Conservation (phyloP, 208 protist genomes). For the Crithidia thermophila region DNA sequence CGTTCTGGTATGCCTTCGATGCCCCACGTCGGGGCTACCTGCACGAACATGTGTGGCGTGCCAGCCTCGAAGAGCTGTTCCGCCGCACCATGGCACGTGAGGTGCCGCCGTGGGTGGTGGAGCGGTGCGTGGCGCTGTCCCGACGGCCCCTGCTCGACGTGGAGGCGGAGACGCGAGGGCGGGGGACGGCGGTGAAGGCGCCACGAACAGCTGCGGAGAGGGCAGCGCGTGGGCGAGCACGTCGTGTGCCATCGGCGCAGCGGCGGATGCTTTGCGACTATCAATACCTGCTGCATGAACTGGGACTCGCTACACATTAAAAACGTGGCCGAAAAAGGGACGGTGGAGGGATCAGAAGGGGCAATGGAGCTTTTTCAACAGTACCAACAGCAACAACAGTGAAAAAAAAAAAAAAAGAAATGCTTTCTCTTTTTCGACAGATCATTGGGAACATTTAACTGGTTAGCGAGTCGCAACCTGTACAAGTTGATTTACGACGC, state of each 20-base stretch:
- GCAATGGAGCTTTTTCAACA: no score
- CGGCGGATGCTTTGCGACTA: constrained; percentile 53
- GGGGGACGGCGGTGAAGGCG: neutral
- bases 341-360: no score
- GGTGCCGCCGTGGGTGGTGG: constrained; percentile 49
- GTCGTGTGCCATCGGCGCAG: constrained; percentile 27
- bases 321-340: no score
- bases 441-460: no score
- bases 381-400: no score
- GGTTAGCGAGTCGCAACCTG: no score
- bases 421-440: no score
- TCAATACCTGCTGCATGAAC: constrained; percentile 49
- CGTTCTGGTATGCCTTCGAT: constrained; percentile 45
- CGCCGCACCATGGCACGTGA: neutral
- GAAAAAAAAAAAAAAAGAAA: no score
- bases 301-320: no score
- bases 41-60: constrained; percentile 38
- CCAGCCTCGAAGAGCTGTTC: constrained; percentile 42
- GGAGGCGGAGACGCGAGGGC: neutral
- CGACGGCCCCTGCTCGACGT: constrained; percentile 42
- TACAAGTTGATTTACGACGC: no score
- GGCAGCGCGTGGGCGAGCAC: constrained; percentile 31
- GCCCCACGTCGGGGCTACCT: constrained; percentile 41
- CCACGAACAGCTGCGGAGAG: constrained; percentile 28
- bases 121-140: constrained; percentile 40